These are phyloP conservation scores for Calophaca sinica DNA, from an alignment of 306 rosid genomes.

Conservation along the genomic window DNA sequence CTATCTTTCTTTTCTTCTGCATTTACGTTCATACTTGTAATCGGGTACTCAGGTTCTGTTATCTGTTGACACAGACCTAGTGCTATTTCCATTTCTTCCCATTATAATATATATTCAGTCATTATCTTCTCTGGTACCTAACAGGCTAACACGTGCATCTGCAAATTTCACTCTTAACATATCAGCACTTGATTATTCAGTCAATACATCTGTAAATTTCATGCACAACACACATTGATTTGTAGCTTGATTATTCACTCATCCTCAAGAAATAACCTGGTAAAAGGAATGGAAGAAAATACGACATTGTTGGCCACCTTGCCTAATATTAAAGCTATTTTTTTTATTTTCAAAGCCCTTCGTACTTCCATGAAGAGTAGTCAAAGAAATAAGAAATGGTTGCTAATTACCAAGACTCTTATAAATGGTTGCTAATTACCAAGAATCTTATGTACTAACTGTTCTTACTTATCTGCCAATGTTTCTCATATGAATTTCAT, in stretches of 20 bases:
- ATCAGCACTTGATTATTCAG: slow-evolving; percentile 6
- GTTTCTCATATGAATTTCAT: slow-evolving; percentile 20
- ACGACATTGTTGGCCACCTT: neutral
- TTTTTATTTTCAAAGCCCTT: neutral
- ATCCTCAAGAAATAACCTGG: neutral
- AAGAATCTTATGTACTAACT: neutral
- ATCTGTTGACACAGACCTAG: too few species aligned
- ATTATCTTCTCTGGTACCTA: too few species aligned
- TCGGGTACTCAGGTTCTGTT: too few species aligned
- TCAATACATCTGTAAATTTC: neutral
- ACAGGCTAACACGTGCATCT: neutral
- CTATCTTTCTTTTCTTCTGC: too few species aligned
- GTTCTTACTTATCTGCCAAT: slow-evolving; percentile 27
- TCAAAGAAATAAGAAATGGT: slow-evolving; percentile 14
- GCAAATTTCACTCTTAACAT: neutral
- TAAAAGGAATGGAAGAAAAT: slow-evolving; percentile 1
- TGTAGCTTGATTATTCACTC: slow-evolving; percentile 1
- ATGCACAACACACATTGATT: neutral
- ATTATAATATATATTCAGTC: too few species aligned
- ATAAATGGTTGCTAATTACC: too few species aligned
- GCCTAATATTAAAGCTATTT: neutral
- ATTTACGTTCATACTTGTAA: too few species aligned
- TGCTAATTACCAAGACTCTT: neutral
- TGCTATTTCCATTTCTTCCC: too few species aligned
- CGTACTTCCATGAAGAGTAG: neutral